Conservation (phyloP, 2,329 filamentous ascomycete genomes). For the Exophiala sp. region DNA sequence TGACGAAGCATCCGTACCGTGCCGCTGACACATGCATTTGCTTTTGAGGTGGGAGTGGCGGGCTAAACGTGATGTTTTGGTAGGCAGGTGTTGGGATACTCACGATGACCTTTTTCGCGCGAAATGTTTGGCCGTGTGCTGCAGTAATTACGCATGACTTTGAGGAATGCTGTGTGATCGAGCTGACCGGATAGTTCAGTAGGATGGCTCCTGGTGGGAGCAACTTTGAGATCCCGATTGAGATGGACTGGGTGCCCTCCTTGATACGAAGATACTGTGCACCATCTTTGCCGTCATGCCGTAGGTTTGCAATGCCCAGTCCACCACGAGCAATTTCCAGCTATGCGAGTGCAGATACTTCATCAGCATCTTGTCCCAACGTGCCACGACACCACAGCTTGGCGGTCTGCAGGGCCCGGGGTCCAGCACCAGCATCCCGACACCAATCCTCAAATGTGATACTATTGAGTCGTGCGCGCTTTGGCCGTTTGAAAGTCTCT, state of each 20-base stretch:
- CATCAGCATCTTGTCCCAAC: conserved; percentile 48
- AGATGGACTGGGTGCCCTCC: conserved; percentile 46
- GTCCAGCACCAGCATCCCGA: conserved; percentile 25
- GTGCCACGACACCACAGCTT: conserved; percentile 40
- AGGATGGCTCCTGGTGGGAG: conserved; percentile 32
- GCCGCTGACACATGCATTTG: conserved; percentile 33
- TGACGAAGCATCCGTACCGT: conserved; percentile 48
- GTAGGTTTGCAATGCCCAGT: conserved; percentile 50
- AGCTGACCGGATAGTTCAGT: conserved; percentile 29
- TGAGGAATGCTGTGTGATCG: conserved; percentile 30
- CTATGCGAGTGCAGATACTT: conserved; percentile 52
- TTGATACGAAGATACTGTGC: conserved; percentile 51
- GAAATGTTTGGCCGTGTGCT: conserved; percentile 24
- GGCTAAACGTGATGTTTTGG: conserved; percentile 46
- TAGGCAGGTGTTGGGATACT: conserved; percentile 47
- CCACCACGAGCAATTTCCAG: conserved; percentile 54
- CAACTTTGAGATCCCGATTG: conserved; percentile 34
- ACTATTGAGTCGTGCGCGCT: conserved; percentile 29
- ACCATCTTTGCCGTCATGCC: conserved; percentile 51
- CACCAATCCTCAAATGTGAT: conserved; percentile 39
- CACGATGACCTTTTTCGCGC: conserved; percentile 46
- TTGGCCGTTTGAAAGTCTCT: conserved; percentile 21
- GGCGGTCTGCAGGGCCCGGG: conserved; percentile 29
- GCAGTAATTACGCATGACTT: conserved; percentile 29
- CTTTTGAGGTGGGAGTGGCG: conserved; percentile 43